Evolutionary conservation across 2,329 filamentous ascomycete genomes (phyloP), one percentile per base, ranked within the genome.

Genomic region (Epichloe coenophiala): DNA sequence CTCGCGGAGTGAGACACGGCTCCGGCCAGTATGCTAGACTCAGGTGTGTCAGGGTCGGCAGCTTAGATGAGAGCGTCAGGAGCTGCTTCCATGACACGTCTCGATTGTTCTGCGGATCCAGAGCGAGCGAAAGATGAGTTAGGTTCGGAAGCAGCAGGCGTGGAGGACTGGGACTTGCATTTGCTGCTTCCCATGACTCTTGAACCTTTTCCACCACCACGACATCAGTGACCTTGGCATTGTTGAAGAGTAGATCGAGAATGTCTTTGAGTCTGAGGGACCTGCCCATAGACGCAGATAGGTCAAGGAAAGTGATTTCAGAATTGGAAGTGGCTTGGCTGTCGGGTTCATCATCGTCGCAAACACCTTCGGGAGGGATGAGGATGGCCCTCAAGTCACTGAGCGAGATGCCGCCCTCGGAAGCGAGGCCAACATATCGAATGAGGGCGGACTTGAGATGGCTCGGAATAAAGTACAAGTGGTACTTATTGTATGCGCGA

Each of bases 21-120:
- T 73, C 71, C 1, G 80, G 80, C 80, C 80, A 83, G 59, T 75
- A 76, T 15, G 78, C 77, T 6, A 83, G 68, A 55, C 74, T 80
- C 40, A 83, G 67, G 57, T 83, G 78, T 2, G 80, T 83, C 39
- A 83, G 63, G 13, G 69, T 72, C 0, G 70, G 70, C 6, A 80
- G 61, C 55, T 75, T 77, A 11, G 67, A 61, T 0, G 77, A 71
- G n/a, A 83, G 61, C 2, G 69, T 57, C 23, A 83, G 65, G 4
- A 83, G 70, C 37, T 80, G 76, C 45, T 71, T 75, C 80, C 80
- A 83, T 1, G 78, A 80, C 15, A 71, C 69, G 5, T 62, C 60
- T 17, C 59, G 55, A 3, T 56, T 47, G 39, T 59, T 44, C 0
- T 49, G 55, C 1, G 73, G 71, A 47, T 67, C 58, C 45, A 78